phyloP scores from a whole-genome alignment of 2,329 filamentous ascomycete genomes.

The Hypoxylon sp. region DNA sequence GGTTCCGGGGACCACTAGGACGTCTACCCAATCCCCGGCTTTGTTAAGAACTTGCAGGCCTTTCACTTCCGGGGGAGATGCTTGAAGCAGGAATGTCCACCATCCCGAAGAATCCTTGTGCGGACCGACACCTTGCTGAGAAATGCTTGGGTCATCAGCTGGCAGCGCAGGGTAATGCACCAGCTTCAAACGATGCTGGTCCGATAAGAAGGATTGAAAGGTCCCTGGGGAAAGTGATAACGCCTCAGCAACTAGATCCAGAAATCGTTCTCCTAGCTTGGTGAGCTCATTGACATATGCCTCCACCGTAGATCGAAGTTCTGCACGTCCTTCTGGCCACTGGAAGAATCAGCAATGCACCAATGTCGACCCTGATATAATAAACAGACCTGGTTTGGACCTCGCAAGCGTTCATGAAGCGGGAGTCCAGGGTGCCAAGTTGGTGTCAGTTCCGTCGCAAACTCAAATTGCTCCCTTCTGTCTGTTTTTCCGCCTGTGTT shows the following conservation, averaged over 20 bases:
- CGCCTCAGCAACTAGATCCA: slow-evolving; percentile 64
- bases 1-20: slow-evolving; percentile 55
- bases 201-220: slow-evolving; percentile 62
- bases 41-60: slow-evolving; percentile 62
- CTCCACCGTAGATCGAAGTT: slow-evolving; percentile 51
- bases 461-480: slow-evolving; percentile 66
- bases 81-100: slow-evolving; percentile 71
- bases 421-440: slow-evolving; percentile 48
- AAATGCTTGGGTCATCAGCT: slow-evolving; percentile 13
- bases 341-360: slow-evolving; percentile 36
- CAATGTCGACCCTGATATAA: background rate
- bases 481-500: slow-evolving; percentile 62
- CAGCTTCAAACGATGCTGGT: slow-evolving; percentile 68
- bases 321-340: slow-evolving; percentile 53
- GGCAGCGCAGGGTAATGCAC: slow-evolving; percentile 58
- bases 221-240: slow-evolving; percentile 58
- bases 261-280: slow-evolving; percentile 60
- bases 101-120: slow-evolving; percentile 71
- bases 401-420: slow-evolving; percentile 54
- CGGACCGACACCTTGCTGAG: slow-evolving; percentile 65
- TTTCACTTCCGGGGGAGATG: slow-evolving; percentile 58
- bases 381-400: slow-evolving; percentile 56
- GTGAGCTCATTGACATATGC: slow-evolving; percentile 62
- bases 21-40: slow-evolving; percentile 59
- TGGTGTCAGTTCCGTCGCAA: slow-evolving; percentile 61